Percentiles rank a stretch among this genome's conserved stretches.
These are phyloP conservation scores for Yamadazyma triangularis DNA, from an alignment of 1,139 yeast genomes.

Conservation along the genomic window DNA sequence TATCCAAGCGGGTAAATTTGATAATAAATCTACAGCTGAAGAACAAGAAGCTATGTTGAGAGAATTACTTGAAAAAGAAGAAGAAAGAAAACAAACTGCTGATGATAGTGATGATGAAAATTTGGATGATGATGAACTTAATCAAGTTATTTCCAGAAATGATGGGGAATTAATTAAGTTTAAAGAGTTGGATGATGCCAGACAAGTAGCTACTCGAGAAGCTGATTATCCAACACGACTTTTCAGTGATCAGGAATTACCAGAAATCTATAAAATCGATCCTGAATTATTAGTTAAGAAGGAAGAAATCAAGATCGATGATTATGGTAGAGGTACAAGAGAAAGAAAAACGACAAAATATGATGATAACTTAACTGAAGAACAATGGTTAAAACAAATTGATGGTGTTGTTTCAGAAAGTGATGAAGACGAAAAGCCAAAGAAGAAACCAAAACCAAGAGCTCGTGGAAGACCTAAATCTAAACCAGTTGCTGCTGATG, in stretches of 20 bases:
- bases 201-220: constrained; percentile 38
- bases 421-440: constrained; percentile 25
- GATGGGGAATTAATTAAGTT: constrained; percentile 55
- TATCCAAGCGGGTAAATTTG: constrained; percentile 98
- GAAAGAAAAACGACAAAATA: constrained; percentile 59
- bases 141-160: constrained; percentile 66
- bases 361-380: constrained; percentile 71
- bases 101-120: constrained; percentile 44
- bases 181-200: constrained; percentile 53
- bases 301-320: constrained; percentile 37
- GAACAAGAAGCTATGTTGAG: constrained; percentile 94
- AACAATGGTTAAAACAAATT: constrained; percentile 67
- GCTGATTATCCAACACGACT: constrained; percentile 48
- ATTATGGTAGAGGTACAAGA: constrained; percentile 60
- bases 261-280: constrained; percentile 50
- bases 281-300: constrained; percentile 49
- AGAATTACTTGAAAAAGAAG: constrained; percentile 74
- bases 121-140: constrained; percentile 67
- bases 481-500: constrained; percentile 12
- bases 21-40: constrained; percentile 92
- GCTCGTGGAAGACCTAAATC: neutral
- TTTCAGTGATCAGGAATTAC: constrained; percentile 59
- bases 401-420: constrained; percentile 45
- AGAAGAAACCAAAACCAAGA: constrained; percentile 7
- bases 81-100: constrained; percentile 48